Base-by-base conservation (phyloP, 2,329 filamentous ascomycete genomes). In the Chaetomiaceae sp. region DNA sequence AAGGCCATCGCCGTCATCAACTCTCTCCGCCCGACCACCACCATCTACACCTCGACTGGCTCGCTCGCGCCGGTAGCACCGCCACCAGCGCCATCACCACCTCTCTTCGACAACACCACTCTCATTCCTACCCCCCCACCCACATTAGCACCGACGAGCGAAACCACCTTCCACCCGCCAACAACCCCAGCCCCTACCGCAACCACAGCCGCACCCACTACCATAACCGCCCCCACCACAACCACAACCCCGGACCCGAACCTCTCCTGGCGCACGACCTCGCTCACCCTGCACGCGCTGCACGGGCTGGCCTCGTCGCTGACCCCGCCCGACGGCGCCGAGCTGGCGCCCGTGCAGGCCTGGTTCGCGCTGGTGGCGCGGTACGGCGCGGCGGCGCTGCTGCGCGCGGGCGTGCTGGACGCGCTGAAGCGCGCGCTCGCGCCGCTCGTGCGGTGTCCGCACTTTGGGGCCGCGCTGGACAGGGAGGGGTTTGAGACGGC, bases 301-400 rank as follows among this genome's bases (percentile, higher is more conserved):
- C 62, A 67, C 49, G 66, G 66, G n/a, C 66, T 77, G 2, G 72
- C 74, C 1, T 57, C 60, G 40, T 66, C 68, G 34, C 63, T 76
- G 19, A 72, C 69, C 56, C 63, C 66, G 3, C 63, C 66, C 22
- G 62, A 67, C 22, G 60, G 62, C 41, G 45, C 59, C 15, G 73
- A 76, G 57, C 56, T 76, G 32, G 68, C 73, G 22, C 74, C 74
- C 14, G 69, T 77, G 20, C 74, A 77, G 60, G 73, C 69, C 1
- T 77, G 73, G 74, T 78, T 77, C 57, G 74, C 77, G 64, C 65
- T 77, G 20, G 67, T 66, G 19, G 58, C 51, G 4, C 57, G 63
- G 30, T 75, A 70, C 52, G 67, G 69, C 18, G 51, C 61, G n/a
- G 63, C 53, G 10, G 43, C 64, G 14, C 60, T 74, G n/a, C 56